These are phyloP conservation scores for Pilaira anomala DNA, from an alignment of 192 early-diverging fungal species.

Conservation along the genomic window DNA sequence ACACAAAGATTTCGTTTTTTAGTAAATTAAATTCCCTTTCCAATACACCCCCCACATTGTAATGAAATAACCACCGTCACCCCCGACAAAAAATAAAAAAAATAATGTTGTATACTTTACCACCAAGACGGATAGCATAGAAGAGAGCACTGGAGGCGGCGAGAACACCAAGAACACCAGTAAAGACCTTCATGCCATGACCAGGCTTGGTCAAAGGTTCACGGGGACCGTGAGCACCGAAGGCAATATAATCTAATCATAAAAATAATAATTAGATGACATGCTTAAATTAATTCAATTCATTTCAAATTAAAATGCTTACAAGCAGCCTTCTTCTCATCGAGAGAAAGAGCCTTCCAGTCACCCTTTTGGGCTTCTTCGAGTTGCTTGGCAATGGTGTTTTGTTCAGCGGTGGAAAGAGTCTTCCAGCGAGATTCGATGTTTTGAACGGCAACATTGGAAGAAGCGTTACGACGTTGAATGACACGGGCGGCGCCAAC, in stretches of 20 bases:
- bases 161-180: conserved; percentile 59
- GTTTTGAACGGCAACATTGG: conserved; percentile 48
- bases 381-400: conserved; percentile 74
- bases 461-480: conserved; percentile 47
- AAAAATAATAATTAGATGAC: not conserved
- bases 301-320: conserved; percentile 15
- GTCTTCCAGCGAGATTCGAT: conserved; percentile 61
- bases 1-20: not conserved
- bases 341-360: conserved; percentile 89
- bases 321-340: conserved; percentile 92
- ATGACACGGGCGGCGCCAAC: conserved; percentile 40
- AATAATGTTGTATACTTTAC: conserved; percentile 37
- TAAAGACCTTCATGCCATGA: conserved; percentile 65
- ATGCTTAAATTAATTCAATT: conserved; percentile 16
- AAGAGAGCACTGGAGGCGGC: conserved; percentile 53
- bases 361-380: conserved; percentile 88
- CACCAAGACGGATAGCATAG: conserved; percentile 52
- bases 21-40: not conserved
- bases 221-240: conserved; percentile 90
- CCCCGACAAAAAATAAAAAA: conserved; percentile 1
- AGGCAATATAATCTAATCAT: conserved; percentile 77
- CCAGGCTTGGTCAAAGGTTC: conserved; percentile 68
- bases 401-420: conserved; percentile 74
- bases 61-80: conserved; percentile 3
- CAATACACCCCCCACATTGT: not conserved